A percentile compares a stretch with the other conserved stretches of the same genome.
These are phyloP conservation scores for Chaetomiaceae sp. DNA, from an alignment of 2,329 filamentous ascomycete species.

Conservation along the genomic window DNA sequence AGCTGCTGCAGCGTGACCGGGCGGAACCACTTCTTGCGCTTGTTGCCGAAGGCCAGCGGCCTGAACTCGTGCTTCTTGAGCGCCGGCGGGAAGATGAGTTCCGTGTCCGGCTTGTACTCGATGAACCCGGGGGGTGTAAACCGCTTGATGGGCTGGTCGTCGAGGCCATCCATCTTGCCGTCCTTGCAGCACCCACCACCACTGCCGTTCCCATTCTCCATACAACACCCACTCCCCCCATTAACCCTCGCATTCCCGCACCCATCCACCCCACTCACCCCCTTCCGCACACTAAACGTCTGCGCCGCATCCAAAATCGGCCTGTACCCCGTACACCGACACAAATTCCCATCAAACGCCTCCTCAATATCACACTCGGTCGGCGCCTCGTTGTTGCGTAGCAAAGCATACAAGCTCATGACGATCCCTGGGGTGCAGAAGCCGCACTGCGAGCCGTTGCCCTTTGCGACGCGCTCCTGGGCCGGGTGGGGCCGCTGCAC, in stretches of 20 bases:
- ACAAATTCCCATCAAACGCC: slow-evolving; percentile 94
- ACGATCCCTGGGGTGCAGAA: slow-evolving; percentile 98
- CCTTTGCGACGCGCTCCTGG: slow-evolving; percentile 85
- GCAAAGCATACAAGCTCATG: slow-evolving; percentile 91
- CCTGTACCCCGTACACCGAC: slow-evolving; percentile 90
- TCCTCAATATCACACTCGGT: slow-evolving; percentile 85
- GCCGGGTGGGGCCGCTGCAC: slow-evolving; percentile 80
- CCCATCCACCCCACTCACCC: slow-evolving; percentile 40
- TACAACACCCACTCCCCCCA: slow-evolving; percentile 58
- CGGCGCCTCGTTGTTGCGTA: slow-evolving; percentile 77
- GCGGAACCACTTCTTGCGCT: slow-evolving; percentile 88
- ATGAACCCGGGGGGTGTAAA: slow-evolving; percentile 91
- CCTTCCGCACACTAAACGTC: slow-evolving; percentile 62
- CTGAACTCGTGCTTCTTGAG: slow-evolving; percentile 78
- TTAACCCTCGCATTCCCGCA: slow-evolving; percentile 57
- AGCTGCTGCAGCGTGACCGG: slow-evolving; percentile 83
- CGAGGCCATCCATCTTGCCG: slow-evolving; percentile 46
- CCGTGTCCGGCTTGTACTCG: slow-evolving; percentile 87
- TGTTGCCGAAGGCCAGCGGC: slow-evolving; percentile 86
- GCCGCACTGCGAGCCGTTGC: slow-evolving; percentile 86
- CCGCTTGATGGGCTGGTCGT: slow-evolving; percentile 54
- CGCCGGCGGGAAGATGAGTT: slow-evolving; percentile 88
- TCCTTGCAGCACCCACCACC: slow-evolving; percentile 67
- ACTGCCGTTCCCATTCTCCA: slow-evolving; percentile 43
- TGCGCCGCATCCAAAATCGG: slow-evolving; percentile 93